These are phyloP conservation scores for Sonneratia alba DNA, from an alignment of 345 rosid genomes.

Conservation along the genomic window DNA sequence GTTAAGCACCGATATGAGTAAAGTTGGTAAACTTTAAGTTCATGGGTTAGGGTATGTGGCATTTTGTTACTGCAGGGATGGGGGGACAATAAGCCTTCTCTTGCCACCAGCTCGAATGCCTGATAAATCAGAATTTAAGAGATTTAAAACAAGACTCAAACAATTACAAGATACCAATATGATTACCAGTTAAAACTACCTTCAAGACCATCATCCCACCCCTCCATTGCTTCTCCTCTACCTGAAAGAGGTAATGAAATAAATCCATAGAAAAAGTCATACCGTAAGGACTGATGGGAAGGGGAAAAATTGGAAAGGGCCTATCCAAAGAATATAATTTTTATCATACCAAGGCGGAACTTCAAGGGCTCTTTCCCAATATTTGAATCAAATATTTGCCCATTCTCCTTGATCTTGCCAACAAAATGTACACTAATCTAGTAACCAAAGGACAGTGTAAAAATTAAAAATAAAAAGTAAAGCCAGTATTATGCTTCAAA, in stretches of 20 bases:
- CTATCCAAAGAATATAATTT: background rate
- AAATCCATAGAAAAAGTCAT: background rate
- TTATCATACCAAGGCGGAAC: slow-evolving; percentile 40
- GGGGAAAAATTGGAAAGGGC: background rate
- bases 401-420: slow-evolving; percentile 36
- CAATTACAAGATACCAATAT: background rate
- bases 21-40: background rate
- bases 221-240: slow-evolving; percentile 25
- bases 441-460: slow-evolving; percentile 6
- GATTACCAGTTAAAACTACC: slow-evolving; percentile 27
- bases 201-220: slow-evolving; percentile 46
- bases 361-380: slow-evolving; percentile 24
- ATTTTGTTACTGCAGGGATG: slow-evolving; percentile 45
- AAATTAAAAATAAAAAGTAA: background rate
- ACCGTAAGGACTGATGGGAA: background rate
- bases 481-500: background rate
- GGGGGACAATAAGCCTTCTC: slow-evolving; percentile 63
- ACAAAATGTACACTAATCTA: slow-evolving; percentile 42
- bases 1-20: no score
- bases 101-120: slow-evolving; percentile 75
- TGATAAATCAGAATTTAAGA: slow-evolving; percentile 10
- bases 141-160: background rate
- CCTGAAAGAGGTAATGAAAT: slow-evolving; percentile 25
- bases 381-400: slow-evolving; percentile 39
- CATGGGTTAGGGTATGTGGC: background rate